Evolutionary conservation across 2,329 filamentous ascomycete genomes (phyloP), one percentile per base, ranked within the genome.

Genomic region (Fusarium chaquense): DNA sequence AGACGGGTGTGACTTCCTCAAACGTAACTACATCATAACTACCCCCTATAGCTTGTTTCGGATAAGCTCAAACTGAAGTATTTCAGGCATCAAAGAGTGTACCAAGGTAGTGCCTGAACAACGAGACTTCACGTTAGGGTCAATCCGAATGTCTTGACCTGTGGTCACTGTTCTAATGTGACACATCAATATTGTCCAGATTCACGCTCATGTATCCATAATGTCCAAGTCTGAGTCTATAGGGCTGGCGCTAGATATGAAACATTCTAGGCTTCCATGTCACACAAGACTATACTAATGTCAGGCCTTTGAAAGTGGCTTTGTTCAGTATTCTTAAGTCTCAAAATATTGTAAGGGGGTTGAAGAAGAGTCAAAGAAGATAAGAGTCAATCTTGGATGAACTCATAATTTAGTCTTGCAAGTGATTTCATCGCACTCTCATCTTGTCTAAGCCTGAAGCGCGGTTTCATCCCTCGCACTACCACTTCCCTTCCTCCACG

Each of bases 401-500:
- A 20, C 18, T 46, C 44, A 20, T 30, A 7, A 46, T 46, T 15
- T 8, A 32, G 11, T 30, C 18, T 46, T 20, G 13, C 11, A 30
- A n/a, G 22, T 8, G 40, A 22, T 6, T 8, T 12, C 36, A 28
- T 28, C 35, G 12, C n/a, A 28, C 13, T 28, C 10, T 38, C 11
- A 15, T 7, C 24, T 30, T 33, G 26, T 57, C 62, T 73, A 88
- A 20, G 81, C 86, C 78, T 90, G 88, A 67, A 90, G 75, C n/a
- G 87, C 86, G 55, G 80, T 76, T 58, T 89, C 87, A 72, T 90
- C 86, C 70, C 88, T 81, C 22, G 83, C 83, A 12, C 83, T 85
- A 73, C 85, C 83, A 57, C 86, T 88, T 1, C 87, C 88, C 74
- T 85, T 86, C 70, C 81, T 82, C 87, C 86, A 89, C 12, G 75